Percentiles rank a stretch among this genome's conserved stretches.
Evolutionary conservation across 2,329 filamentous ascomycete species (phyloP).

Genomic region (Ophiocordyceps unilateralis): DNA sequence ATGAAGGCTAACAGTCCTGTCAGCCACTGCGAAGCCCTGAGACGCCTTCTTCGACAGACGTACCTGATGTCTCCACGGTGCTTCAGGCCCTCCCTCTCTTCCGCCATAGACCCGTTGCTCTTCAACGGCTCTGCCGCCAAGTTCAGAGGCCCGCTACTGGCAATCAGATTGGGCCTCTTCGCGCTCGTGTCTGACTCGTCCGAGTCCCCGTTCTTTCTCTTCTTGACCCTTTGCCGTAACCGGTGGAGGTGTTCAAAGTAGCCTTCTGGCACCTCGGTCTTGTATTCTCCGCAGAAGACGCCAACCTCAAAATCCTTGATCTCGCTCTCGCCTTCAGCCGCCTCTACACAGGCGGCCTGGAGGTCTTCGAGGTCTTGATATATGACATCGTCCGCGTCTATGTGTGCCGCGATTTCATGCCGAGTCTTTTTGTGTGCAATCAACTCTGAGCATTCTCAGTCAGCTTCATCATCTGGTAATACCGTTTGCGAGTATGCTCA

Average conservation of each 20-base stretch:
- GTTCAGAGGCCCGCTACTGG: background rate
- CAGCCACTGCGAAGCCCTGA: background rate
- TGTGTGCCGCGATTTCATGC: slow-evolving; percentile 16
- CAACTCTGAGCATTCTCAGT: slow-evolving; percentile 17
- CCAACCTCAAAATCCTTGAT: slow-evolving; percentile 66
- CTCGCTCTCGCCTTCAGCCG: slow-evolving; percentile 33
- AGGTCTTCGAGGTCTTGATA: slow-evolving; percentile 51
- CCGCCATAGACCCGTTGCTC: background rate
- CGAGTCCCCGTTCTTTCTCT: background rate
- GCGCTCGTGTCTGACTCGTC: background rate
- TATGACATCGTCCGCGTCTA: slow-evolving; percentile 4
- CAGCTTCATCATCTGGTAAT: background rate
- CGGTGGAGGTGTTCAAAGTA: slow-evolving; percentile 72
- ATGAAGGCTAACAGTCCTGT: background rate
- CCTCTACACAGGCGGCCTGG: slow-evolving; percentile 59
- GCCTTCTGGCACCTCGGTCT: slow-evolving; percentile 58
- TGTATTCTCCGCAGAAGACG: slow-evolving; percentile 78
- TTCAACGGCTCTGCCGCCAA: background rate
- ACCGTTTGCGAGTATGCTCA: background rate
- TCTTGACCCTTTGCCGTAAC: slow-evolving; percentile 40
- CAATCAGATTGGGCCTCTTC: background rate
- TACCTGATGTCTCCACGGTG: background rate
- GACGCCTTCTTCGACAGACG: background rate
- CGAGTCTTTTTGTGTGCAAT: slow-evolving; percentile 22
- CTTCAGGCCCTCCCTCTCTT: background rate